Conservation (phyloP, 768 basidiomycete genomes). For the Rhodotorula sphaerocarpa region DNA sequence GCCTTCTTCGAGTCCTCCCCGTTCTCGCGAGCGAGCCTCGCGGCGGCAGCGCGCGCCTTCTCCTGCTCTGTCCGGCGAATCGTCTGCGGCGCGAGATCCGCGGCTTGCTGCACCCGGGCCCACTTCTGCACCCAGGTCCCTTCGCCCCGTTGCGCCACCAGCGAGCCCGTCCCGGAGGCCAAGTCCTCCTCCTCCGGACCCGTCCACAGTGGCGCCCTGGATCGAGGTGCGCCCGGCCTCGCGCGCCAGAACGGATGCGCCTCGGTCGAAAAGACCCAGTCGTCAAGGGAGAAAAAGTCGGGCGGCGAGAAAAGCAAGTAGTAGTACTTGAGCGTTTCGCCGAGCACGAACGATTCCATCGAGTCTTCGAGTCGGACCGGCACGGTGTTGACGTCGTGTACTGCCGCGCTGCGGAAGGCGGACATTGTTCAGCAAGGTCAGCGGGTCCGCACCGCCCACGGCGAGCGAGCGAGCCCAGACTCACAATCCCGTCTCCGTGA, state of each 20-base stretch:
- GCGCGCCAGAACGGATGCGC: constrained; percentile 73
- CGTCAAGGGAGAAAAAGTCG: constrained; percentile 52
- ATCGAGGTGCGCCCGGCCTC: constrained; percentile 21
- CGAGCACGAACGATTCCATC: constrained; percentile 34
- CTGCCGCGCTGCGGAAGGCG: constrained; percentile 12
- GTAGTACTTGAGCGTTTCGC: constrained; percentile 45
- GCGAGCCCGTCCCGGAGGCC: neutral
- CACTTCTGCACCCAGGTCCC: constrained; percentile 32
- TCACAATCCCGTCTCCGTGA: constrained; percentile 22
- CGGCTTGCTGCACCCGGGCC: constrained; percentile 25
- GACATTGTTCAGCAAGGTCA: neutral
- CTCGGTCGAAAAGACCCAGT: constrained; percentile 52
- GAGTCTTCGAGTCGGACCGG: constrained; percentile 19
- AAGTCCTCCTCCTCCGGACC: constrained; percentile 19
- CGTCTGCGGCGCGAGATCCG: neutral
- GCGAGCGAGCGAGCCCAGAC: neutral
- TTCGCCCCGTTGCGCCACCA: constrained; percentile 13
- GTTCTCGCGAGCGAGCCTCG: neutral
- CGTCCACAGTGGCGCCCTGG: constrained; percentile 4
- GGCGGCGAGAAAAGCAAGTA: constrained; percentile 51
- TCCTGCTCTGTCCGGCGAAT: neutral
- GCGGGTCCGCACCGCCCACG: too few relatives aligned
- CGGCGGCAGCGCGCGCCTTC: neutral
- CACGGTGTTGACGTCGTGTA: constrained; percentile 23
- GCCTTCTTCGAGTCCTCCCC: neutral